A percentile compares a stretch with the other conserved stretches of the same genome.
These are phyloP conservation scores for Prunus armeniaca DNA, from an alignment of 306 rosid genomes.

Conservation along the genomic window DNA sequence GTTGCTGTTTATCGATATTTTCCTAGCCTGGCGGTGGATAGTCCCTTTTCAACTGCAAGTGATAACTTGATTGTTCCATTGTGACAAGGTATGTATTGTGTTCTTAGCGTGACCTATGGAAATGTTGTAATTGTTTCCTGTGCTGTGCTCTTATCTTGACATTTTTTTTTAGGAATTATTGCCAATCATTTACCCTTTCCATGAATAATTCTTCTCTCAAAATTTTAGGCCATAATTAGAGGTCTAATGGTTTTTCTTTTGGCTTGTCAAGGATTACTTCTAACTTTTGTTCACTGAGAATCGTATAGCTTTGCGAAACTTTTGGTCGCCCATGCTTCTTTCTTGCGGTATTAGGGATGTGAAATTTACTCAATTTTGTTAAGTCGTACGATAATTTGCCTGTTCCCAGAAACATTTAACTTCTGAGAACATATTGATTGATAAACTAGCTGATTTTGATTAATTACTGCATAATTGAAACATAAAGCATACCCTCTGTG, in stretches of 20 bases:
- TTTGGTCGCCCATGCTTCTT: no score
- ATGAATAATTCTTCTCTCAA: neutral
- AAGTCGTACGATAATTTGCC: no score
- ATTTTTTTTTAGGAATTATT: conserved; percentile 3
- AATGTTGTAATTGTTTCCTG: neutral
- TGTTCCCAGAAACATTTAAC: no score
- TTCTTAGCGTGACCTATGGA: neutral
- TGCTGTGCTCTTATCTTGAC: neutral
- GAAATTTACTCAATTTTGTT: no score
- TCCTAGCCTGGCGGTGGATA: conserved; percentile 85
- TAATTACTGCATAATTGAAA: no score
- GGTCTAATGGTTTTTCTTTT: neutral
- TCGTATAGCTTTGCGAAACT: no score
- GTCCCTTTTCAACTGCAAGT: conserved; percentile 91
- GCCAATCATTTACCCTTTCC: neutral
- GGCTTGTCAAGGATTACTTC: neutral
- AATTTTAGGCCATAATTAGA: no score
- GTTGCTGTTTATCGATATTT: conserved; percentile 80
- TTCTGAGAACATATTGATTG: no score
- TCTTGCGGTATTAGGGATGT: no score
- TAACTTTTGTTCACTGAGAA: neutral
- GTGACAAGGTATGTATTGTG: conserved; percentile 64
- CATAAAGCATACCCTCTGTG: no score
- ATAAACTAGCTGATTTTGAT: no score
- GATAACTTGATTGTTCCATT: conserved; percentile 89